These are phyloP conservation scores for Asclepias syriaca DNA, from an alignment of 257 asterid genomes.

Conservation along the genomic window DNA sequence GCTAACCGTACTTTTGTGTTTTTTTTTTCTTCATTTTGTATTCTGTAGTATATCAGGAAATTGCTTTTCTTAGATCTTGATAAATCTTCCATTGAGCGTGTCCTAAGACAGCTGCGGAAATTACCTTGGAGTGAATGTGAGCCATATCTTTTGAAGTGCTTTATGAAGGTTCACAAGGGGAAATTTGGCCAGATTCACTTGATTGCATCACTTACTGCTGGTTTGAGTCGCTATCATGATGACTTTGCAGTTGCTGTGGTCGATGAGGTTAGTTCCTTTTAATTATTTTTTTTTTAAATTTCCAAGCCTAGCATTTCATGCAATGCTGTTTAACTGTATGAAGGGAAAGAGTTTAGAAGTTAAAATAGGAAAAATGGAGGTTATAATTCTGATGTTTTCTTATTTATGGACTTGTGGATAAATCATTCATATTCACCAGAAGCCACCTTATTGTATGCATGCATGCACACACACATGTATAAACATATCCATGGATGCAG, in stretches of 20 bases:
- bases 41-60: constrained; percentile 82
- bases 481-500: too few relatives aligned
- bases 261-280: constrained; percentile 70
- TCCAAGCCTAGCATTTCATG: background rate
- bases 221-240: constrained; percentile 93
- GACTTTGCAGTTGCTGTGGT: constrained; percentile 89
- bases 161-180: constrained; percentile 96
- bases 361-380: background rate
- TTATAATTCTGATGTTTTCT: background rate
- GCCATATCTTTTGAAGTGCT: constrained; percentile 79
- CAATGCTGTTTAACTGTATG: background rate
- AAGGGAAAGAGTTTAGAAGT: background rate
- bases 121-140: constrained; percentile 97
- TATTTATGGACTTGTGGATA: background rate
- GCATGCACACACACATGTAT: too few relatives aligned
- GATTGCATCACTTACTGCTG: constrained; percentile 95
- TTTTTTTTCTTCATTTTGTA: constrained; percentile 5
- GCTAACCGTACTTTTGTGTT: constrained; percentile 1
- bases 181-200: constrained; percentile 97
- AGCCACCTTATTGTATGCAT: background rate
- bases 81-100: constrained; percentile 84
- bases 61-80: constrained; percentile 97
- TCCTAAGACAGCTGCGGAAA: constrained; percentile 88
- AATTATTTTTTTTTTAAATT: background rate
- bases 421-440: background rate